A percentile compares a stretch with the other conserved stretches of the same genome.
These are phyloP conservation scores for Trichosporon faecale DNA, from an alignment of 1,284 basidiomycete species.

Conservation along the genomic window DNA sequence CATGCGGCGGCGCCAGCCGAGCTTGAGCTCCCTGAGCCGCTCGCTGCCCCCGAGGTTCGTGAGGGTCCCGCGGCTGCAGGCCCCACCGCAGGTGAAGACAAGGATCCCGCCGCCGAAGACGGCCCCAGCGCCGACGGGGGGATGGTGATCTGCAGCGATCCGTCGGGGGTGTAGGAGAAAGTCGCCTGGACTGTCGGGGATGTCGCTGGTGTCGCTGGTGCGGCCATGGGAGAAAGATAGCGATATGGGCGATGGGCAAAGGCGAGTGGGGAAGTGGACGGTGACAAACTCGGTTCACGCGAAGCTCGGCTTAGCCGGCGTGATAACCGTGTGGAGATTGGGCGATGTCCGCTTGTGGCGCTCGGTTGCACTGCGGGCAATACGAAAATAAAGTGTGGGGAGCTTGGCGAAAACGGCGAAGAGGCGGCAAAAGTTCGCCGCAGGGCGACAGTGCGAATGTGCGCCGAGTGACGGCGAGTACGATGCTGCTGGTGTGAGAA, in stretches of 20 bases:
- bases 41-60: too few species aligned
- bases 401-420: too few species aligned
- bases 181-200: background rate
- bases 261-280: background rate
- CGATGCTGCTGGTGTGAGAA: too few species aligned
- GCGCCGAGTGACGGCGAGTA: too few species aligned
- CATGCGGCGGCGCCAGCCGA: background rate
- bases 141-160: conserved; percentile 15
- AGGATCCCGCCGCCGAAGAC: too few species aligned
- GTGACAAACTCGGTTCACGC: conserved; percentile 5
- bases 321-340: background rate
- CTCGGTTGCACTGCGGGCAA: too few species aligned
- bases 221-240: background rate
- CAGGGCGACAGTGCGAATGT: too few species aligned
- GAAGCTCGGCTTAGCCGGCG: background rate
- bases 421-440: too few species aligned
- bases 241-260: background rate
- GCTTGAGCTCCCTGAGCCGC: background rate
- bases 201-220: background rate
- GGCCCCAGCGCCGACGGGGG: background rate
- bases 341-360: background rate
- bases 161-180: conserved; percentile 7
- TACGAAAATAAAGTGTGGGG: background rate
- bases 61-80: background rate
- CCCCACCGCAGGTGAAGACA: too few species aligned